Evolutionary conservation across 2,329 filamentous ascomycete species (phyloP), one percentile per base, ranked within the genome.

Genomic region (Dryadomyces quercivorus): DNA sequence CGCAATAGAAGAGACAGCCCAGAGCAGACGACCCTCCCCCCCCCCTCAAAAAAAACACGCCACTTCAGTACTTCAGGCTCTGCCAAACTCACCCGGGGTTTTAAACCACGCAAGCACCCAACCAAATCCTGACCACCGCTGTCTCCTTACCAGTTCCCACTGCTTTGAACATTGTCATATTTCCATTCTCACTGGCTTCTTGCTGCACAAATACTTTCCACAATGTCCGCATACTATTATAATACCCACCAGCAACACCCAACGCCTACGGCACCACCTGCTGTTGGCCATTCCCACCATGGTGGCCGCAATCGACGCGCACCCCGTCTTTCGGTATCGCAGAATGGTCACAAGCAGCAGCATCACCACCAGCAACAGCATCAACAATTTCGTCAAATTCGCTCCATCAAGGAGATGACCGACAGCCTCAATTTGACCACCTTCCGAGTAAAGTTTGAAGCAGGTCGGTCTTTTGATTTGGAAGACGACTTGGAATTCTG

Each of bases 401-500:
- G 88, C 66, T 87, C 84, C 64, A 88, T 92, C 72, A 91, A 94
- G 70, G 90, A 95, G 69, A 73, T 89, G 59, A 83, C 83, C 63
- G 90, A 95, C 69, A 78, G 85, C n/a, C 82, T 82, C 20, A 80
- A 84, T 51, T 75, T 94, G 57, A 78, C 80, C 58, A 82, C 84
- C 59, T 96, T 95, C 74, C 86, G 92, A 62, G 82, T 82, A 61
- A 85, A 90, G 66, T 95, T 95, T 63, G 91, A 97, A 73, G 87
- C 89, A 60, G 89, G 88, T 57, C 83, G 90, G 57, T 95, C 91
- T 10, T 97, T 97, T 65, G 92, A 97, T 63, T 78, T 97, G 59
- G 92, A 96, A 65, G 92, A 97, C 67, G 92, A 97, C 68, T 79
- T 95, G 72, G 86, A 95, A 70, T 97, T 97, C 71, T 96, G 91